phyloP scores from a whole-genome alignment of 768 basidiomycete genomes.

The Cystobasidium tubakii region DNA sequence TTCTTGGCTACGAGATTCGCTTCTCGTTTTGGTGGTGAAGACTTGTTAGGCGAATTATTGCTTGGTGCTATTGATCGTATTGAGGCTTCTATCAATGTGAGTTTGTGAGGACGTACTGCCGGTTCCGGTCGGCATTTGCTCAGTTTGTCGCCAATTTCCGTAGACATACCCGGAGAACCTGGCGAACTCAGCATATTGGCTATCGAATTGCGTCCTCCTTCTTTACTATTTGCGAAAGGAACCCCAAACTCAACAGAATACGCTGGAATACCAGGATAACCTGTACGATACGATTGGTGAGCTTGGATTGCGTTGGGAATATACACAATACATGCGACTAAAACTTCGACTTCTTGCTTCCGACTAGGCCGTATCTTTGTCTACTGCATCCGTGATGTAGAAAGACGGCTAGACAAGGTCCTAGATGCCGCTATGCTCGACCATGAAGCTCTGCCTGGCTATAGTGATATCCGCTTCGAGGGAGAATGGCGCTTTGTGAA shows the following conservation, averaged over 20 bases:
- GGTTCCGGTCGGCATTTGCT: too few relatives aligned
- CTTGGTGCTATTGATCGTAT: slow-evolving; percentile 85
- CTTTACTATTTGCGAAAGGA: slow-evolving; percentile 67
- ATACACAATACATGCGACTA: too few relatives aligned
- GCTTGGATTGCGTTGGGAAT: too few relatives aligned
- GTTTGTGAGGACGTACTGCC: too few relatives aligned
- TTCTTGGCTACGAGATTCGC: slow-evolving; percentile 91
- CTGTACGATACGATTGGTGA: slow-evolving; percentile 79
- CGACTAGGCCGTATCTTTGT: slow-evolving; percentile 73
- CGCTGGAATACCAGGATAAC: slow-evolving; percentile 58
- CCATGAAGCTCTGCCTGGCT: slow-evolving; percentile 64
- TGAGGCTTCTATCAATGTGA: slow-evolving; percentile 83
- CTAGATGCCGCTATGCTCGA: slow-evolving; percentile 79
- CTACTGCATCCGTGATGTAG: slow-evolving; percentile 87
- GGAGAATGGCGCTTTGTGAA: slow-evolving; percentile 71
- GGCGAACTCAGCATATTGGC: slow-evolving; percentile 82
- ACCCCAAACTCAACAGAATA: slow-evolving; percentile 40
- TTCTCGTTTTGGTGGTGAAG: slow-evolving; percentile 78
- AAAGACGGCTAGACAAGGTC: slow-evolving; percentile 77
- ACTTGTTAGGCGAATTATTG: slow-evolving; percentile 87
- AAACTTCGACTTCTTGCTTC: slow-evolving; percentile 57
- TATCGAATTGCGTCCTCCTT: slow-evolving; percentile 84
- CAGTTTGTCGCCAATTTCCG: too few relatives aligned
- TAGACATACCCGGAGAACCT: slow-evolving; percentile 63
- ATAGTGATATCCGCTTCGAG: slow-evolving; percentile 82